These are phyloP conservation scores for Yamadazyma pseudoaaseri DNA, from an alignment of 1,139 yeast species.

Conservation along the genomic window DNA sequence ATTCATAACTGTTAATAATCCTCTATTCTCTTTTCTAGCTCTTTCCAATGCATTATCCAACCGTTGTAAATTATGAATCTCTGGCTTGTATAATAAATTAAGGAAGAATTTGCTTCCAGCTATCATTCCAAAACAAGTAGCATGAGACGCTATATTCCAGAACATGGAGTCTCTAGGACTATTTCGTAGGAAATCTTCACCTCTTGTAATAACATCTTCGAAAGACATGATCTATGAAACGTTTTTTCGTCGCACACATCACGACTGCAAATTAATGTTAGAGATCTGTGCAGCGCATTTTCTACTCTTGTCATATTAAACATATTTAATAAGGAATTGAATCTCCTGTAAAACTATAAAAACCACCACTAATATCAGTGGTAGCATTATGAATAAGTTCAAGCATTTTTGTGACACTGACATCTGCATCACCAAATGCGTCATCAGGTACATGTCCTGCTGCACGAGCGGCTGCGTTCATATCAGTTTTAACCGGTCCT, in stretches of 20 bases:
- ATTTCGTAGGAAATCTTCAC: slow-evolving; percentile 64
- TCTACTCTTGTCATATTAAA: too few species aligned
- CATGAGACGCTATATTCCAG: slow-evolving; percentile 71
- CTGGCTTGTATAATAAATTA: slow-evolving; percentile 60
- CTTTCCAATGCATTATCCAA: slow-evolving; percentile 61
- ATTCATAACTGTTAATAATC: slow-evolving; percentile 87
- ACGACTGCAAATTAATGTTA: too few species aligned
- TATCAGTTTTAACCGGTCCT: slow-evolving; percentile 8
- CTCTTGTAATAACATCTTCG: slow-evolving; percentile 68
- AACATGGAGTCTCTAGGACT: slow-evolving; percentile 58
- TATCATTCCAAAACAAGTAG: slow-evolving; percentile 68
- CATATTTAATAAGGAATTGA: neutral
- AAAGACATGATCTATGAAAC: slow-evolving; percentile 57
- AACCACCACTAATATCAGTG: slow-evolving; percentile 3
- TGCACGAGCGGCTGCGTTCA: slow-evolving; percentile 1
- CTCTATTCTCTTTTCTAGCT: slow-evolving; percentile 67
- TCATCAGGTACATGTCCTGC: neutral
- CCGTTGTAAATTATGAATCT: slow-evolving; percentile 58
- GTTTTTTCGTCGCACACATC: too few species aligned
- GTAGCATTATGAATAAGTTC: neutral
- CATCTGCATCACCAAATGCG: slow-evolving; percentile 1
- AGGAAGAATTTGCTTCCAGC: slow-evolving; percentile 63
- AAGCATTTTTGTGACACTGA: slow-evolving; percentile 4
- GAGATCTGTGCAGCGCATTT: too few species aligned
- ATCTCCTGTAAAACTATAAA: slow-evolving; percentile 3